Evolutionary conservation across 805 yeast species (phyloP).

Genomic region (Myxozyma nipponensis): DNA sequence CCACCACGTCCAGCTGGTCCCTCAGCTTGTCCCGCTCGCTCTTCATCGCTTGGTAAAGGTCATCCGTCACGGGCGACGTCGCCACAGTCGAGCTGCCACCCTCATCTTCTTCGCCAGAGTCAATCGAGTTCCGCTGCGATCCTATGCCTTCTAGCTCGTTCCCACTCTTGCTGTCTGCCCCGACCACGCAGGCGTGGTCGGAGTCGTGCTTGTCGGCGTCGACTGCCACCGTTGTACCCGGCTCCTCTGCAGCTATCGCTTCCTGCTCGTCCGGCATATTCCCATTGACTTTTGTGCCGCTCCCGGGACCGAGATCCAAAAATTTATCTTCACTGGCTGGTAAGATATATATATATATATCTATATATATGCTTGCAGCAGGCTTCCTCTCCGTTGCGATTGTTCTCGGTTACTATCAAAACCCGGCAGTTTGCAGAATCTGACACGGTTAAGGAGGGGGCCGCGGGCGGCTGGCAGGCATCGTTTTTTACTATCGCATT

Average conservation of each 20-base stretch:
- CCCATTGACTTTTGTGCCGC: not conserved
- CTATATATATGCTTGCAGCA: too few species aligned
- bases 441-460: too few species aligned
- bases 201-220: not conserved
- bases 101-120: not conserved
- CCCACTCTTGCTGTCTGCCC: too few species aligned
- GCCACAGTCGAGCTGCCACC: not conserved
- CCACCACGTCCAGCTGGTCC: slow-evolving; percentile 1
- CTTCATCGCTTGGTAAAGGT: not conserved
- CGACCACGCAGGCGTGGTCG: too few species aligned
- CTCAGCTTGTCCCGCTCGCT: slow-evolving; percentile 8
- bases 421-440: too few species aligned
- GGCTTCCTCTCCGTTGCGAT: too few species aligned
- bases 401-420: too few species aligned
- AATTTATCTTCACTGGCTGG: too few species aligned
- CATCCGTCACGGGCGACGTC: not conserved
- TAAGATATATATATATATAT: too few species aligned
- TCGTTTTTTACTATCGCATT: too few species aligned
- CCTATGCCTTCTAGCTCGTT: not conserved
- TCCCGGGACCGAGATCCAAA: too few species aligned
- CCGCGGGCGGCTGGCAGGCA: too few species aligned
- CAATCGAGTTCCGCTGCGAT: not conserved
- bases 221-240: not conserved
- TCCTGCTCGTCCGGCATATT: not conserved
- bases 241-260: not conserved